These are phyloP conservation scores for Blastobotrys attinorum DNA, from an alignment of 805 yeast species.

Conservation along the genomic window DNA sequence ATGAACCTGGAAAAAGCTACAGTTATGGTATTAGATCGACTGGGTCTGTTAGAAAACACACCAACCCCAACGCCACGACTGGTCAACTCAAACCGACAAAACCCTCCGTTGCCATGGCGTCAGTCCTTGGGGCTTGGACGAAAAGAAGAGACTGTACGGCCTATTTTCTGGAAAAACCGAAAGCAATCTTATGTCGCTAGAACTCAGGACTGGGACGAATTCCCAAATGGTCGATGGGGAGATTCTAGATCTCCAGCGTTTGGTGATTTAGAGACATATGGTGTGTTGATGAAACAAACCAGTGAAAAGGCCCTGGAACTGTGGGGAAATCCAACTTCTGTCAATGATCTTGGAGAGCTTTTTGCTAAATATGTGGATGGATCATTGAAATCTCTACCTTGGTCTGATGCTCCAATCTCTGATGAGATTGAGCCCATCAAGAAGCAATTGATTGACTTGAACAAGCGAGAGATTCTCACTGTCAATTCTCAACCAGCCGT, in stretches of 20 bases:
- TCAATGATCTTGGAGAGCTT: slow-evolving; percentile 53
- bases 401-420: slow-evolving; percentile 90
- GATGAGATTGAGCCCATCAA: slow-evolving; percentile 63
- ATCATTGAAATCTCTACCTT: slow-evolving; percentile 68
- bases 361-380: slow-evolving; percentile 68
- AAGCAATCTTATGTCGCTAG: slow-evolving; percentile 82
- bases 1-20: slow-evolving; percentile 95
- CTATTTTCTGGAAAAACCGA: slow-evolving; percentile 94
- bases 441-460: slow-evolving; percentile 52
- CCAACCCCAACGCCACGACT: slow-evolving; percentile 31
- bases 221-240: slow-evolving; percentile 98
- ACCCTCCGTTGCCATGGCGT: slow-evolving; percentile 70
- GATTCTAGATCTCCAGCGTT: slow-evolving; percentile 96
- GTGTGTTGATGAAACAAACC: slow-evolving; percentile 68
- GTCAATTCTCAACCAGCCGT: slow-evolving; percentile 93
- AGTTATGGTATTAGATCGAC: slow-evolving; percentile 72
- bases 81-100: slow-evolving; percentile 18
- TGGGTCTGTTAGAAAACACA: slow-evolving; percentile 43
- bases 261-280: slow-evolving; percentile 80
- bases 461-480: slow-evolving; percentile 63
- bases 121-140: slow-evolving; percentile 77
- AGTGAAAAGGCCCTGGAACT: slow-evolving; percentile 70
- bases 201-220: slow-evolving; percentile 95
- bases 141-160: slow-evolving; percentile 75
- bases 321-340: slow-evolving; percentile 75